Percentiles rank a stretch among this genome's conserved stretches.
phyloP scores from a whole-genome alignment of 805 yeast genomes.

The Hanseniaspora pseudoguilliermondii region DNA sequence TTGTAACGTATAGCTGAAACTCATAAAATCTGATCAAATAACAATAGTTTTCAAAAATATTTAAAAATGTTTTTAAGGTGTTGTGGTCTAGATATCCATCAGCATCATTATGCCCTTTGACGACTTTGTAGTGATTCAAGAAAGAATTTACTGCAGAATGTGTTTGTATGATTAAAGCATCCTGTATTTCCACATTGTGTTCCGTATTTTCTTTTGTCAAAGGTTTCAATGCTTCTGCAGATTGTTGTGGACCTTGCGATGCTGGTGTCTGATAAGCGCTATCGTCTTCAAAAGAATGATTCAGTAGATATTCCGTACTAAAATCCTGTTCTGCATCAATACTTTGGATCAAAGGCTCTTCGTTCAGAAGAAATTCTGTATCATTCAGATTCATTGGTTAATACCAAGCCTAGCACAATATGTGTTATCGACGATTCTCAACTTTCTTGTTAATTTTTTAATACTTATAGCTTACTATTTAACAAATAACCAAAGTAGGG shows the following conservation, averaged over 20 bases:
- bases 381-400: background rate
- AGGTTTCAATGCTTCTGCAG: background rate
- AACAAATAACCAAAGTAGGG: too few relatives aligned
- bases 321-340: background rate
- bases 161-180: background rate
- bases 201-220: background rate
- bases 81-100: background rate
- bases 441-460: too few relatives aligned
- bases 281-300: background rate
- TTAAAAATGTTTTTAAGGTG: background rate
- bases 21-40: slow-evolving; percentile 10
- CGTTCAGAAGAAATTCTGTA: background rate
- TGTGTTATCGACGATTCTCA: too few relatives aligned
- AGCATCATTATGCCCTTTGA: too few relatives aligned
- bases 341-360: background rate
- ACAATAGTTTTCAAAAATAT: slow-evolving; percentile 7
- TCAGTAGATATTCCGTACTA: background rate
- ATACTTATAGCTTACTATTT: too few relatives aligned
- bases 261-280: background rate
- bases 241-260: background rate
- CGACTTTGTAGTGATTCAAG: background rate
- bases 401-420: too few relatives aligned
- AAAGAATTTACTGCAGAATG: background rate
- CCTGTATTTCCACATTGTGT: background rate
- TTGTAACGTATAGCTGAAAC: background rate